Base-by-base conservation (phyloP, 768 basidiomycete species). In the Naganishia vishniacii region DNA sequence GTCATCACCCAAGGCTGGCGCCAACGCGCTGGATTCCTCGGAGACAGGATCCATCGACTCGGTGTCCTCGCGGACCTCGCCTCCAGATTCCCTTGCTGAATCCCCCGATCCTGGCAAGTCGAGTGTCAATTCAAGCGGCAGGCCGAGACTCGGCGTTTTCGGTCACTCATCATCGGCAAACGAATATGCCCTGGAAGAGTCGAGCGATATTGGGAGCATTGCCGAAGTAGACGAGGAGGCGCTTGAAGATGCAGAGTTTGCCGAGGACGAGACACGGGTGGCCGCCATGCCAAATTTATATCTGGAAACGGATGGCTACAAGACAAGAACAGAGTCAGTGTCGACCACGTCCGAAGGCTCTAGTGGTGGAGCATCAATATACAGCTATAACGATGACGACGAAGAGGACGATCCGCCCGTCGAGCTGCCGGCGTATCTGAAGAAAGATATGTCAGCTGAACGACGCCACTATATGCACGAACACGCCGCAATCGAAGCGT, bases 161-260 rank as follows among this genome's bases (percentile, higher is more conserved):
- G 41, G 41, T 29, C 40, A 40, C 48, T 29, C 46, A 13, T 12
- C 20, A 25, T 62, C 61, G 2, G 12, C 47, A 3, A 13, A 26
- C 23, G 65, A 62, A 32, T 25, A 37, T 20, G 46, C 31, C 28
- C 49, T 51, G 23, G 68, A 69, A 37, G 37, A 29, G 26, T 20
- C 40, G 45, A 53, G 44, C 41, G 58, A 60, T 32, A 60, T 60
- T 49, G 47, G 40, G 3, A 48, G 58, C 37, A 48, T 60, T 28
- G 41, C 58, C 16, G 64, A 65, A 41, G 60, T 53, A 29, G 48
- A 59, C 25, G 65, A 67, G 23, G 48, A 48, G 23, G 45, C 32
- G 42, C 65, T 49, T 23, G 67, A 66, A 31, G 67, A 59, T 25
- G 48, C 25, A n/a, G 62, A 49, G 25, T n/a, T n/a, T n/a, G 63